Evolutionary conservation across 305 asterid genomes (phyloP).

Genomic region (Ilex paraguariensis): DNA sequence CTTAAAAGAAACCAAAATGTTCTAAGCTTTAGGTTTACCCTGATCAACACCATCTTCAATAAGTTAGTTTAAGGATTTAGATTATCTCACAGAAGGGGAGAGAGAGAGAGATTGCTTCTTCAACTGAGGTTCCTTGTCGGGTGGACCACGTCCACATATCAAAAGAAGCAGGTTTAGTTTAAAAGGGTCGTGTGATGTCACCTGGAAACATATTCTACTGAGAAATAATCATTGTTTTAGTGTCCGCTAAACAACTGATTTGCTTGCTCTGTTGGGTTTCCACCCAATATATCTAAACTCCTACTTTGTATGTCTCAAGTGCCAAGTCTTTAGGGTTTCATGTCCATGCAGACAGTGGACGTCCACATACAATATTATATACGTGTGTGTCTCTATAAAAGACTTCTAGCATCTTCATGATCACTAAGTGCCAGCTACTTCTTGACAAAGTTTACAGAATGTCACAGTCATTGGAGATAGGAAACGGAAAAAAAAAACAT

Average conservation of each 20-base stretch:
- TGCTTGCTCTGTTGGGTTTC: conserved; percentile 60
- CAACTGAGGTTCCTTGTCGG: conserved; percentile 58
- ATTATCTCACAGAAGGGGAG: neutral
- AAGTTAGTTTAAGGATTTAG: conserved; percentile 36
- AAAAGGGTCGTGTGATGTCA: conserved; percentile 32
- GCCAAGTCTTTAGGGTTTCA: conserved; percentile 9
- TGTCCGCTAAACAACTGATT: conserved; percentile 44
- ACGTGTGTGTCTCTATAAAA: neutral
- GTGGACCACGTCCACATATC: conserved; percentile 25
- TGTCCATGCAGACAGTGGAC: conserved; percentile 10
- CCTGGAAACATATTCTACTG: conserved; percentile 18
- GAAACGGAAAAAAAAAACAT: too few species aligned
- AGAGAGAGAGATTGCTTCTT: conserved; percentile 38
- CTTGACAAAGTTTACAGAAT: too few species aligned
- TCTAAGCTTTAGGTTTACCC: neutral
- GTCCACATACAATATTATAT: neutral
- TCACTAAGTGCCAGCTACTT: too few species aligned
- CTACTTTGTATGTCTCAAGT: conserved; percentile 1
- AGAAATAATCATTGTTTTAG: conserved; percentile 16
- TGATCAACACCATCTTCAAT: conserved; percentile 23
- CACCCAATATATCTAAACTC: conserved; percentile 34
- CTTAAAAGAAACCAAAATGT: conserved; percentile 5
- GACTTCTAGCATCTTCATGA: too few species aligned
- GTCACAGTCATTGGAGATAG: too few species aligned
- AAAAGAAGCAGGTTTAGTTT: conserved; percentile 26